Evolutionary conservation across 148 eudicot genomes (phyloP).

Genomic region (Camellia japonica): DNA sequence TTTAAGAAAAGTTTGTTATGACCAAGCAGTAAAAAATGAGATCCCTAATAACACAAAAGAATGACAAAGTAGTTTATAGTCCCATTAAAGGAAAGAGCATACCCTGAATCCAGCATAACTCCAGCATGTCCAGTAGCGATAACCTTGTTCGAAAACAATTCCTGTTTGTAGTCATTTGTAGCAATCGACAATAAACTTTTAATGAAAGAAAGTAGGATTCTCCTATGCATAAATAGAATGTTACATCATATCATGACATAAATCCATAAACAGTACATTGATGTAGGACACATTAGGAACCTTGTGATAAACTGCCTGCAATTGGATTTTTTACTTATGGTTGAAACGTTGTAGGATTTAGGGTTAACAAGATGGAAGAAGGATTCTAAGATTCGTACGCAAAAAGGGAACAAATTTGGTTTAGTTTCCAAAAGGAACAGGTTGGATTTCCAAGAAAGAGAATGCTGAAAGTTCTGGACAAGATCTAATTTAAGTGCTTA

Average conservation of each 20-base stretch:
- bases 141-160: slow-evolving; percentile 65
- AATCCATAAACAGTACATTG: background rate
- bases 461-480: background rate
- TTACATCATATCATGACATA: background rate
- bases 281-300: background rate
- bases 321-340: background rate
- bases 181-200: background rate
- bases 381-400: background rate
- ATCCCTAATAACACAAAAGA: background rate
- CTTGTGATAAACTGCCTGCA: background rate
- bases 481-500: background rate
- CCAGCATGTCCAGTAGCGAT: slow-evolving; percentile 51
- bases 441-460: background rate
- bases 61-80: slow-evolving; percentile 17
- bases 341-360: no score
- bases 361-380: no score
- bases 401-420: background rate
- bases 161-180: slow-evolving; percentile 40
- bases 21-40: background rate
- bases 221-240: background rate
- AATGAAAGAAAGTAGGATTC: background rate
- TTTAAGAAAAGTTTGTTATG: background rate
- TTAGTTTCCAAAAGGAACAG: background rate
- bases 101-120: slow-evolving; percentile 43
- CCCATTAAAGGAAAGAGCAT: slow-evolving; percentile 17